phyloP scores from a whole-genome alignment of 306 rosid species.

The Geum urbanum region DNA sequence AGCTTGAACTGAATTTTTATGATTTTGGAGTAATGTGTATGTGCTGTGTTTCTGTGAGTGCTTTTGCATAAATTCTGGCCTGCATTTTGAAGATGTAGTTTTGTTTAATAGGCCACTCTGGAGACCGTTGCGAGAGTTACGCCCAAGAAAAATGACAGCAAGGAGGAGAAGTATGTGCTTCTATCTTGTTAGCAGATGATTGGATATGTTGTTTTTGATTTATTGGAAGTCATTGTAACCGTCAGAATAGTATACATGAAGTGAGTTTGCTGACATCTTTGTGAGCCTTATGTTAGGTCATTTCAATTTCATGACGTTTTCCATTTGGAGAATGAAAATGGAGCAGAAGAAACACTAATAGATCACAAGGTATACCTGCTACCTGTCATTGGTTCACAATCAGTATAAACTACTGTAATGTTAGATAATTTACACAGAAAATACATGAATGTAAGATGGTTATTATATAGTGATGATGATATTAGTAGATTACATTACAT shows the following conservation, averaged over 20 bases:
- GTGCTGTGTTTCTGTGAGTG: neutral
- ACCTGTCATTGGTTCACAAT: slow-evolving; percentile 13
- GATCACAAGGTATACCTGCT: slow-evolving; percentile 65
- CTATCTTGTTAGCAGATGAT: slow-evolving; percentile 31
- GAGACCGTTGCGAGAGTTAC: slow-evolving; percentile 97
- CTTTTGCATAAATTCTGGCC: neutral
- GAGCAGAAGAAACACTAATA: slow-evolving; percentile 84
- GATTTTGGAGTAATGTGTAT: neutral
- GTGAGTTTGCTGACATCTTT: slow-evolving; percentile 27
- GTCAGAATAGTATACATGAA: slow-evolving; percentile 12
- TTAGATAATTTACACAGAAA: neutral
- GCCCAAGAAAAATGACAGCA: slow-evolving; percentile 83
- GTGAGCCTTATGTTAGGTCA: slow-evolving; percentile 50
- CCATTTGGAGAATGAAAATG: slow-evolving; percentile 78
- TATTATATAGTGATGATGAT: neutral
- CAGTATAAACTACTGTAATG: neutral
- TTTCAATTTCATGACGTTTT: slow-evolving; percentile 93
- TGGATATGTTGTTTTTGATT: slow-evolving; percentile 16
- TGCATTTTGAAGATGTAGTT: slow-evolving; percentile 16
- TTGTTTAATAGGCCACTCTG: slow-evolving; percentile 71
- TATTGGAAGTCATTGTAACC: slow-evolving; percentile 17
- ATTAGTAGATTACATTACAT: neutral
- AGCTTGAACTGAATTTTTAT: slow-evolving; percentile 5
- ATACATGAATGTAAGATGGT: neutral
- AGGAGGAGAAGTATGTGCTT: slow-evolving; percentile 83